Evolutionary conservation across 1,139 yeast genomes (phyloP), one percentile per base, ranked within the genome.

Genomic region (Yamadazyma sp.): DNA sequence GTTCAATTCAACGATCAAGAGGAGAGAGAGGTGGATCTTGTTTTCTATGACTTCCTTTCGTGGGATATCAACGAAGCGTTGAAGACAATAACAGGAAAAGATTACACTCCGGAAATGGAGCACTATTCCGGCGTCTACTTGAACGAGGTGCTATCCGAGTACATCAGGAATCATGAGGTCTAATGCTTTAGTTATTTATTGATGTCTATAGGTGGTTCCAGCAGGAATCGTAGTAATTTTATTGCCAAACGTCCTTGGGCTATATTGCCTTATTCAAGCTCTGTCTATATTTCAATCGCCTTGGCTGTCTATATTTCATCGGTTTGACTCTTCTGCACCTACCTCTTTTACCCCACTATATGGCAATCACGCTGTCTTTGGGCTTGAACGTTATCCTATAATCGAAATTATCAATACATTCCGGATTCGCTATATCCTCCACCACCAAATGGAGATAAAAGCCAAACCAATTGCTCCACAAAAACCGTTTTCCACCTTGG

Each of bases 1-100:
- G 43, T 62, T 16, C 40, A 50, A 5, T 38, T 48, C 7, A 39
- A 44, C 2, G 43, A 51, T 2, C 52, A 45, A 2, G 51, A 45
- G 9, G 62, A 63, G n/a, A 42, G 53, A 1, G 39, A 39, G 5
- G 81, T 83, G 6, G 94, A 89, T 53, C 74, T 89, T 25, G 79
- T 92, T 0, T 89, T 83, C 57, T 86, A 86, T 58, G 84, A 81
- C 50, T 92, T 88, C 55, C 75, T 91, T 50, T 69, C 79, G 28
- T 75, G 80, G 3, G 82, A 83, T 52, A 64, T 92, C 5, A 44
- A 77, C 6, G 64, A 71, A 48, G 96, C 94, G 0, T 57, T 84
- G 33, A 56, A 68, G 29, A 59, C 58, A 28, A 48, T 70, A 36
- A 60, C 62, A 4, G 58, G 57, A 34, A 37, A 51, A 15, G 54